Base-by-base conservation (phyloP, 495 filamentous ascomycete genomes). In the Penicillium psychrofluorescens region DNA sequence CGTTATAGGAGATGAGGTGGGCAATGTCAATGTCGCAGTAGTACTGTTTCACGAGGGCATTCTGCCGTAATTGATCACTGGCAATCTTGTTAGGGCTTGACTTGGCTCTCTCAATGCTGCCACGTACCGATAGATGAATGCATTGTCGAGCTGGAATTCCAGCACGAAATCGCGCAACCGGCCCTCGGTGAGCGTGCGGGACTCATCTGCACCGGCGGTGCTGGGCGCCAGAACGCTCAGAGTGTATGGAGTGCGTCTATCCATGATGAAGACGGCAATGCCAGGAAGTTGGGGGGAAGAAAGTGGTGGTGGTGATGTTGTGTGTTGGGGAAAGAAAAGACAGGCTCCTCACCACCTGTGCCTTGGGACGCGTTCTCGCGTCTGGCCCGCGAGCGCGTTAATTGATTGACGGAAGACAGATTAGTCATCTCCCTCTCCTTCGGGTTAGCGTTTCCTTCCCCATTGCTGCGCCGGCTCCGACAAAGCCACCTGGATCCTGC, bases 21-120 rank as follows among this genome's bases (percentile, higher is more conserved):
- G 86, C 86, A 51, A 99, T 88, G 63, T 99, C 91, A 50, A 99
- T 83, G 64, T 99, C 92, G 68, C 92, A 96, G 68, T 84, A 95
- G 66, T 90, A 96, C 55, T 91, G 86, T 61, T 95, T 95, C 10
- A 95, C 79, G 0, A 99, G 77, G 29, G 90, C 90, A 70, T 99
- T 97, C 56, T 96, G 90, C 48, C 90, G 81, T 45, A 99, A 77
- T 70, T 95, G 92, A 56, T 99, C 94, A 71, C 94, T 95, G 53
- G 28, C 41, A 1, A 2, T 29, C 6, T 33, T 4, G 38, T 29
- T n/a, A 50, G 62, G 6, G 22, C 22, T 6, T 22, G 22, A 39
- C 67, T 50, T 39, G 42, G 0, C 6, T 34, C 32, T 16, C 7
- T 16, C 27, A 29, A 50, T 46, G 27, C 31, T 39, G 14, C 11